Conservation (phyloP, 352 stramenopile species). For the Phytophthora constricta region DNA sequence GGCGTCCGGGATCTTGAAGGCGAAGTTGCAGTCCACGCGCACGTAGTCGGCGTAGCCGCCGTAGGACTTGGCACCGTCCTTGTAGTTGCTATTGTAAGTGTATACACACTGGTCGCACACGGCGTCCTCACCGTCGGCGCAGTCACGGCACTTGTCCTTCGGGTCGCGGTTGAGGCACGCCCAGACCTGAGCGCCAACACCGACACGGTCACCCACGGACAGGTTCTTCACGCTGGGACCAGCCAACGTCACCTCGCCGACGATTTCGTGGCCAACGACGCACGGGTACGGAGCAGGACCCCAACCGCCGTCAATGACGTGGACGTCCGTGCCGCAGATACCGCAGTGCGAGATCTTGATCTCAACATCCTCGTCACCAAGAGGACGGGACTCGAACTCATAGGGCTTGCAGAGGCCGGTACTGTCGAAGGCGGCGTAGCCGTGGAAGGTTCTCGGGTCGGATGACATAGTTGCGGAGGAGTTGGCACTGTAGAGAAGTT, state of each 20-base stretch:
- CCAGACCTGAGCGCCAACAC: slow-evolving; percentile 30
- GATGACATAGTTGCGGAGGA: slow-evolving; percentile 15
- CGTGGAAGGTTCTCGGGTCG: slow-evolving; percentile 43
- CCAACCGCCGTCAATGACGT: slow-evolving; percentile 55
- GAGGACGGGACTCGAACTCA: slow-evolving; percentile 37
- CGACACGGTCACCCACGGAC: slow-evolving; percentile 69
- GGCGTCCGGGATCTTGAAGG: slow-evolving; percentile 23
- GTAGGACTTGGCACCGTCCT: slow-evolving; percentile 39
- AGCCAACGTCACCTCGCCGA: slow-evolving; percentile 21
- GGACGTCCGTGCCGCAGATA: slow-evolving; percentile 40
- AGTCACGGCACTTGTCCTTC: slow-evolving; percentile 63
- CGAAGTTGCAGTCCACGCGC: slow-evolving; percentile 34
- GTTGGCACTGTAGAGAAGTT: background rate
- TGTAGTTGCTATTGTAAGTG: slow-evolving; percentile 53
- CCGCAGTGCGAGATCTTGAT: slow-evolving; percentile 29
- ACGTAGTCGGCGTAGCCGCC: slow-evolving; percentile 37
- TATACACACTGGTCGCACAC: slow-evolving; percentile 53
- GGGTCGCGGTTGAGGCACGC: slow-evolving; percentile 62
- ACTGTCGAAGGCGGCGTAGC: slow-evolving; percentile 45
- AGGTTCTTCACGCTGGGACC: slow-evolving; percentile 61
- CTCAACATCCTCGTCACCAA: slow-evolving; percentile 34
- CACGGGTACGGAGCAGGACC: slow-evolving; percentile 41
- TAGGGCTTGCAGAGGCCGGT: slow-evolving; percentile 35
- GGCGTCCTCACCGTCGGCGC: slow-evolving; percentile 59
- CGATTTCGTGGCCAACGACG: slow-evolving; percentile 53